Evolutionary conservation across 768 basidiomycete species (phyloP).

Genomic region (Kwoniella mangroviensis): DNA sequence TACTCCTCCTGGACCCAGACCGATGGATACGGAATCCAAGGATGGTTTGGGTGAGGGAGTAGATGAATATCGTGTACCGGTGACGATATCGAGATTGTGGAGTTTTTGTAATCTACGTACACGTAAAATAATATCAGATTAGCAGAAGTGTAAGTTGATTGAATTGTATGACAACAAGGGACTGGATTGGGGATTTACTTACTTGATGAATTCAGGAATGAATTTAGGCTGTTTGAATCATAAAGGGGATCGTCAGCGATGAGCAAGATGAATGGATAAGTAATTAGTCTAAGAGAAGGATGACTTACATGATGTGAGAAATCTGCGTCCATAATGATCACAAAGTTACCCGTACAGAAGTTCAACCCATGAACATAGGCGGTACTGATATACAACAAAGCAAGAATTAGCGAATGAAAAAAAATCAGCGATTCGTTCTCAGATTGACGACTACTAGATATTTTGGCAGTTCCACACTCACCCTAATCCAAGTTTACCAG

Average conservation of each 20-base stretch:
- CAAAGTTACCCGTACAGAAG: slow-evolving; percentile 87
- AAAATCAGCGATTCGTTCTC: no score
- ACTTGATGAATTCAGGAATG: slow-evolving; percentile 90
- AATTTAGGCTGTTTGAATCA: slow-evolving; percentile 74
- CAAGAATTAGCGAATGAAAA: not conserved
- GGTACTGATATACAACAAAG: slow-evolving; percentile 63
- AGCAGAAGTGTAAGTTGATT: not conserved
- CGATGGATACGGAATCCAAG: slow-evolving; percentile 65
- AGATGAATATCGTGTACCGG: slow-evolving; percentile 80
- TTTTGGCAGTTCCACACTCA: slow-evolving; percentile 55
- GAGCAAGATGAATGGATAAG: no score
- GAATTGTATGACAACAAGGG: not conserved
- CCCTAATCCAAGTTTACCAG: slow-evolving; percentile 91
- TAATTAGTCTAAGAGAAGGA: not conserved
- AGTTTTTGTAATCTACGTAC: slow-evolving; percentile 72
- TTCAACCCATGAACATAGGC: slow-evolving; percentile 91
- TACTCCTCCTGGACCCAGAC: slow-evolving; percentile 73
- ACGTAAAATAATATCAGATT: not conserved
- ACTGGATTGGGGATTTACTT: slow-evolving; percentile 27
- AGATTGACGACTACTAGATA: not conserved
- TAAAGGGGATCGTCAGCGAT: no score
- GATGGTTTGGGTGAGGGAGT: slow-evolving; percentile 41
- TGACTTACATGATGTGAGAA: slow-evolving; percentile 86
- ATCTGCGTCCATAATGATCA: slow-evolving; percentile 96
- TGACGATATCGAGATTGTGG: slow-evolving; percentile 90